Evolutionary conservation across 768 basidiomycete genomes (phyloP), one percentile per base, ranked within the genome.

Genomic region (Cantharellus cinnabarinus): DNA sequence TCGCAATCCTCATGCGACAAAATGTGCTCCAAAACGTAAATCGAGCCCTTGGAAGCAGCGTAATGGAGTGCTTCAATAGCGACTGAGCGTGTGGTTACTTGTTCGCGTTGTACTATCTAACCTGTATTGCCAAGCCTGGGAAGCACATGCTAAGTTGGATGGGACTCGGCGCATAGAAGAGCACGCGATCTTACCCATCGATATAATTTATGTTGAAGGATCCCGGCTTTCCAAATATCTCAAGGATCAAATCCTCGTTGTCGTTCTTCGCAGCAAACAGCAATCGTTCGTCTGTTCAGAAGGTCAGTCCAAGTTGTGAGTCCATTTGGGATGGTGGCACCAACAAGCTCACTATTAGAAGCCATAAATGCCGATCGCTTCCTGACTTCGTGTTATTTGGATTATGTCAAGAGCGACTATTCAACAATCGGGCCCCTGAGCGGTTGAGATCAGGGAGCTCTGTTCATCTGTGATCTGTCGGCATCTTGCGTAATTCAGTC

Each of bases 1-100:
- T 89, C 87, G 71, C 86, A 89, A 3, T 75, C 77, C 5, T 88
- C 84, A 65, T 80, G 74, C 3, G 77, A 77, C 41, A 91, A 75
- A 63, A 90, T 78, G 58, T 82, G 74, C 62, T 89, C 85, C 2
- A 89, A 72, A 54, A 82, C 80, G 38, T 76, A 75, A 0, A 74
- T 74, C 35, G 79, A 82, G 34, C 80, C 82, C 48, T 77, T 64
- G 41, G 70, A 73, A 20, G 76, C 77, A 15, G 83, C 83, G 68
- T 79, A 78, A 67, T 86, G 83, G 2, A 86, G 72, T 29, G 83
- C 83, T 55, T 4, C n/a, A 15, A 56, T 3, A 42, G 37, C 10
- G 34, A 40, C 20, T 38, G 34, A 59, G 40, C 41, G 48, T 50
- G 35, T 29, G 29, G 42, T 56, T 14, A 10, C 54, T 14, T 42